Conservation (phyloP, 2,329 filamentous ascomycete species). For the Magnaporthiopsis incrustans region DNA sequence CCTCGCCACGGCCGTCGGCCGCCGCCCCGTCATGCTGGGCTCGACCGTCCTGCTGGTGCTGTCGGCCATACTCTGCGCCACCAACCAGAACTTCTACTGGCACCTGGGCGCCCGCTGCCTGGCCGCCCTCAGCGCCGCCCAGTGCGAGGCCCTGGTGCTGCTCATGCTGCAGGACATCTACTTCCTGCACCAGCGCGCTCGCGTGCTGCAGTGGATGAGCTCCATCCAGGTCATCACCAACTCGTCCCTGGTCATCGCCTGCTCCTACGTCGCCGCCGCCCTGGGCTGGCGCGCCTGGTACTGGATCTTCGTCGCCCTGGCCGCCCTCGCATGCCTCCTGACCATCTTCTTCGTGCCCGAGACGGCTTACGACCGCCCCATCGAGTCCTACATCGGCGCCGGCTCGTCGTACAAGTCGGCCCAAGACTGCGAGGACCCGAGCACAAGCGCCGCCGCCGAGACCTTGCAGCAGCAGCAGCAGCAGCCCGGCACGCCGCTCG, state of each 20-base stretch:
- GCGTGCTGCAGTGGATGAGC: slow-evolving; percentile 9
- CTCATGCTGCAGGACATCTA: slow-evolving; percentile 13
- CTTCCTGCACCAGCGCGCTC: slow-evolving; percentile 9
- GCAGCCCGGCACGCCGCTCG: neutral
- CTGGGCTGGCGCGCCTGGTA: slow-evolving; percentile 10
- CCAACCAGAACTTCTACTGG: slow-evolving; percentile 23
- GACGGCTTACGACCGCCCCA: slow-evolving; percentile 10
- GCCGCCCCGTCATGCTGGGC: slow-evolving; percentile 25
- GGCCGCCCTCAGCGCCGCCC: slow-evolving; percentile 27
- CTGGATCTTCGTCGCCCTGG: slow-evolving; percentile 16
- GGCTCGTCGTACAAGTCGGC: neutral
- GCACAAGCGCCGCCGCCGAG: neutral
- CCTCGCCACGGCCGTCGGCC: slow-evolving; percentile 27
- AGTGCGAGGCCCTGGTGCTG: slow-evolving; percentile 30
- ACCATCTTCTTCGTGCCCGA: slow-evolving; percentile 34
- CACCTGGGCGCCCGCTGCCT: slow-evolving; percentile 29
- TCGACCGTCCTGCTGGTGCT: slow-evolving; percentile 23
- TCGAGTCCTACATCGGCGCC: slow-evolving; percentile 3
- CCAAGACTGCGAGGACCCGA: neutral
- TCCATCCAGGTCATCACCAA: slow-evolving; percentile 9
- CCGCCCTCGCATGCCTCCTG: slow-evolving; percentile 30
- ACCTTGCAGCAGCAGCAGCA: no score
- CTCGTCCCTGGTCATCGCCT: slow-evolving; percentile 7
- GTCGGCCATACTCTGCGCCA: slow-evolving; percentile 25
- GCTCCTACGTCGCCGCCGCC: slow-evolving; percentile 10